Base-by-base conservation (phyloP, 495 filamentous ascomycete species). In the Penicillium goetzii region DNA sequence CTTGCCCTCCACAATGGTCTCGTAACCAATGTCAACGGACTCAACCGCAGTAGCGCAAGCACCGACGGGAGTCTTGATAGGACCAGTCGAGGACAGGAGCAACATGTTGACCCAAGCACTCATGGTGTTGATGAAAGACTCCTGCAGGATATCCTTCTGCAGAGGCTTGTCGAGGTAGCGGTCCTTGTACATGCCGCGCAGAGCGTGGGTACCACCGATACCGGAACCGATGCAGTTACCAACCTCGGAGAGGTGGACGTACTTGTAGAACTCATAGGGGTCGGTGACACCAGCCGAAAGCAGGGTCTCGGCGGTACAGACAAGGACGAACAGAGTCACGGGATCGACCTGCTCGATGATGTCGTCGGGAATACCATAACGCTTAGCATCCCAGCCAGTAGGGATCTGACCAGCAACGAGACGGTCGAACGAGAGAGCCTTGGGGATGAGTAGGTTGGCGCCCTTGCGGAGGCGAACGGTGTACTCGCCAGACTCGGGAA, bases 41-140 rank as follows among this genome's bases (percentile, higher is more conserved):
- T 99, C 96, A 34, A 99, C 92, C 59, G 95, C 90, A 3, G 95
- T 99, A 58, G 95, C 95, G 78, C 95, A 99, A 64, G 95, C 96
- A 78, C 94, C 95, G 60, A 97, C 94, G 14, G 95, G 95, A 0
- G 96, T 97, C 84, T 98, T 97, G 83, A 99, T 97, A 19, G 95
- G 95, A 64, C 95, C 95, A 41, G 95, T 97, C 17, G 96, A 97
- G 15, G 95, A 98, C 59, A 99, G 77, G 47, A 99, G 81, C 72
- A 99, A 78, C 95, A 99, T 98, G 82, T 99, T 99, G 57, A 98
- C 93, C 95, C 95, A 99, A 7, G 95, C 95, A 63, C 91, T 88
- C 95, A 99, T 99, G 26, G 95, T 98, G 80, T 99, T 99, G 84
- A 99, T 98, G 85, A 99, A 99, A 4, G 95, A 98, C 77, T 99